These are phyloP conservation scores for Hysterium pulicare DNA, from an alignment of 2,329 filamentous ascomycete genomes.

Conservation along the genomic window DNA sequence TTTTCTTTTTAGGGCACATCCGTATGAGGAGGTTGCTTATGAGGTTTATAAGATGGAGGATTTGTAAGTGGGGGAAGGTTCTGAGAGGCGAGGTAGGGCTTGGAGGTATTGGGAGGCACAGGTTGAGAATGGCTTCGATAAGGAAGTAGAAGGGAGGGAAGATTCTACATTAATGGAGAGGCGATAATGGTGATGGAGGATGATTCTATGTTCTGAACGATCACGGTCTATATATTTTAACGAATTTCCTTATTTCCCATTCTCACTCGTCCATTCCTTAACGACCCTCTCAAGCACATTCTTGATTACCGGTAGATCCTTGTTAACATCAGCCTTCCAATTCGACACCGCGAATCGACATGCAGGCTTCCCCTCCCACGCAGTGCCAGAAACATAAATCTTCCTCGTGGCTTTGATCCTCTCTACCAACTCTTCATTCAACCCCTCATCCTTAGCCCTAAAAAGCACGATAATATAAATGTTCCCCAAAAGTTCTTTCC, in stretches of 20 bases:
- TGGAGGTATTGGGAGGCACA: constrained; percentile 13
- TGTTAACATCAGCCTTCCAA: constrained; percentile 70
- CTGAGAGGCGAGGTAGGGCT: constrained; percentile 3
- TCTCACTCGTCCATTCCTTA: constrained; percentile 4
- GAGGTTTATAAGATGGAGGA: constrained; percentile 47
- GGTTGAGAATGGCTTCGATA: too few relatives aligned
- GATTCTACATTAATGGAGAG: too few relatives aligned
- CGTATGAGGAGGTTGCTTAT: constrained; percentile 46
- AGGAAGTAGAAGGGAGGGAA: too few relatives aligned
- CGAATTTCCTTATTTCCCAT: background rate
- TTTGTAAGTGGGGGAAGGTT: constrained; percentile 29
- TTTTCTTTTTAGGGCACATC: constrained; percentile 45
- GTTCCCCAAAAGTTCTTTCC: constrained; percentile 44
- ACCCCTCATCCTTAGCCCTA: constrained; percentile 59
- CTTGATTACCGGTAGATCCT: constrained; percentile 64
- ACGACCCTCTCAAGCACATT: constrained; percentile 54
- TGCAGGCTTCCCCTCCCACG: constrained; percentile 70
- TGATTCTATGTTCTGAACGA: too few relatives aligned
- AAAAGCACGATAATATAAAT: constrained; percentile 75
- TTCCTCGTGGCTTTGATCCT: constrained; percentile 70
- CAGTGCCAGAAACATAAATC: constrained; percentile 81
- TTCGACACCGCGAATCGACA: constrained; percentile 83
- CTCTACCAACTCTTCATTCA: constrained; percentile 66
- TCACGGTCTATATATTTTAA: too few relatives aligned
- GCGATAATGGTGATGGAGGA: too few relatives aligned